These are phyloP conservation scores for Scedosporium aurantiacum DNA, from an alignment of 2,329 filamentous ascomycete species.

Conservation along the genomic window DNA sequence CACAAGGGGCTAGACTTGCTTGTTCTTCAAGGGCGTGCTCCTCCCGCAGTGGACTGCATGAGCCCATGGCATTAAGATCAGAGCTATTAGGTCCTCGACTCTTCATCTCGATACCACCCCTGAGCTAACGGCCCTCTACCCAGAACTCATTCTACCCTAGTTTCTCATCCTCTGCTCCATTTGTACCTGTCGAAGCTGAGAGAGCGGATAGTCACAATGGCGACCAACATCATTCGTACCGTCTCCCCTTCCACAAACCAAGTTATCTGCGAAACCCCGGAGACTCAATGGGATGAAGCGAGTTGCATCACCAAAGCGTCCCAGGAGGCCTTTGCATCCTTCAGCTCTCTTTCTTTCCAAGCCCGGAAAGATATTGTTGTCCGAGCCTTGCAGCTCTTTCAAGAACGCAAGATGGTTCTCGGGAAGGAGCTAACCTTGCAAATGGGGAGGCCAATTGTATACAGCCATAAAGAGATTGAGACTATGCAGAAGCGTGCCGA, in stretches of 20 bases:
- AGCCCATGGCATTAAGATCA: no score
- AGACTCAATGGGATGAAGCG: slow-evolving; percentile 46
- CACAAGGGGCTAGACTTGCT: no score
- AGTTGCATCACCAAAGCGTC: slow-evolving; percentile 41
- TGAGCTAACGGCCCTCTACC: no score
- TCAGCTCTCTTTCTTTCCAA: slow-evolving; percentile 41
- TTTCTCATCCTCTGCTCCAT: neutral
- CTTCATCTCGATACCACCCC: no score
- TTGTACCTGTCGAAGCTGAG: neutral
- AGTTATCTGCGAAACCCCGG: slow-evolving; percentile 50
- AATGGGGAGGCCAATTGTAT: slow-evolving; percentile 89
- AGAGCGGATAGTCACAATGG: neutral
- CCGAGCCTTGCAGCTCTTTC: slow-evolving; percentile 50
- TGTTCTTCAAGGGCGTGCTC: no score
- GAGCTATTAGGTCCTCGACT: no score
- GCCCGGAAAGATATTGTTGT: slow-evolving; percentile 53
- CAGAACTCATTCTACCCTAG: no score
- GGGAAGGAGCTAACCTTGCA: slow-evolving; percentile 80
- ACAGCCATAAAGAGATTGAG: slow-evolving; percentile 69
- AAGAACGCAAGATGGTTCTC: slow-evolving; percentile 66
- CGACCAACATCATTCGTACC: slow-evolving; percentile 24
- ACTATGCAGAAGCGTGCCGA: slow-evolving; percentile 80
- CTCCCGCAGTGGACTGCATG: no score
- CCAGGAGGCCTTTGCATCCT: slow-evolving; percentile 49
- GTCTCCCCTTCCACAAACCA: slow-evolving; percentile 62